A percentile compares a stretch with the other conserved stretches of the same genome.
Evolutionary conservation across 108 stramenopile genomes (phyloP).

Genomic region (Nitzschia sp.): DNA sequence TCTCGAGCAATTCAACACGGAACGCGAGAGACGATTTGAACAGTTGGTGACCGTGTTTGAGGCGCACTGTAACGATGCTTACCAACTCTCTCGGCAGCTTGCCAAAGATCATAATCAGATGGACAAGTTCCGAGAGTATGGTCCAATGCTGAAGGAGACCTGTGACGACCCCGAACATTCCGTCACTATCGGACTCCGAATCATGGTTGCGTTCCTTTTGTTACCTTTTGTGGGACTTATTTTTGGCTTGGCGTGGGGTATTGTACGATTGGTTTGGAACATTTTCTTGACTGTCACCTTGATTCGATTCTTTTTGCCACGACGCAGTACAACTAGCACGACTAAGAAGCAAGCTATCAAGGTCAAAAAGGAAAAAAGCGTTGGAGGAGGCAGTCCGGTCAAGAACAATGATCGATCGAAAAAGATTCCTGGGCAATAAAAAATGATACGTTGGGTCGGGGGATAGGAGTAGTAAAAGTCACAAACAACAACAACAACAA

Average conservation of each 20-base stretch:
- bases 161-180: conserved; percentile 21
- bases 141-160: conserved; percentile 5
- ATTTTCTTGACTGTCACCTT: conserved; percentile 18
- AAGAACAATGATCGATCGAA: conserved; percentile 1
- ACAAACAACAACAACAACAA: no score
- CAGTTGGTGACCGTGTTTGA: background rate
- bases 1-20: background rate
- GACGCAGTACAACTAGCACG: background rate
- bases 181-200: background rate
- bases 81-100: background rate
- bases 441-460: no score
- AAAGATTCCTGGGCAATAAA: no score
- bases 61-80: background rate
- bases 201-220: background rate
- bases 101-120: conserved; percentile 1
- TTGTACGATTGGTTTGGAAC: background rate
- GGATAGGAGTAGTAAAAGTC: no score
- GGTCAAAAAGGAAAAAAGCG: no score
- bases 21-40: background rate
- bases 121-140: background rate
- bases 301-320: conserved; percentile 13
- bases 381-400: no score
- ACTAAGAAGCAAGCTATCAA: background rate
- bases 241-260: conserved; percentile 20
- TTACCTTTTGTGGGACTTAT: conserved; percentile 23